A percentile compares a stretch with the other conserved stretches of the same genome.
phyloP scores from a whole-genome alignment of 306 rosid species.

The Vigna radiata region DNA sequence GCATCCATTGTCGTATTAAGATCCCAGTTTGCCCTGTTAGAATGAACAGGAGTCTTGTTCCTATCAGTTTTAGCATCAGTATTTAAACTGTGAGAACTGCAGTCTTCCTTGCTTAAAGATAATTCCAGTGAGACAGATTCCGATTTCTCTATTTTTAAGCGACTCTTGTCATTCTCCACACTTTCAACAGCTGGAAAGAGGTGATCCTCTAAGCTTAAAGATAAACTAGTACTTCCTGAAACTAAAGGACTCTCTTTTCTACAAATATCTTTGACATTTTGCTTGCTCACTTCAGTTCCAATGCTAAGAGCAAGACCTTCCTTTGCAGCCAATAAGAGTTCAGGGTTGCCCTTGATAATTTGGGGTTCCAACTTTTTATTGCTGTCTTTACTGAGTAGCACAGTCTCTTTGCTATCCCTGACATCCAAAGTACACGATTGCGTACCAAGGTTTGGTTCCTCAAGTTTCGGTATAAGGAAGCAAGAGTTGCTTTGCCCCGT shows the following conservation, averaged over 20 bases:
- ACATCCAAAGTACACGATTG: conserved; percentile 50
- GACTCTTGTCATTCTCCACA: conserved; percentile 36
- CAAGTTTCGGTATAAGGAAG: conserved; percentile 51
- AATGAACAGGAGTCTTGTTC: conserved; percentile 42
- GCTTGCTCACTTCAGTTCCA: conserved; percentile 51
- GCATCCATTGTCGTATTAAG: conserved; percentile 95
- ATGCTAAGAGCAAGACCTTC: conserved; percentile 51
- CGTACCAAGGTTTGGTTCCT: conserved; percentile 45
- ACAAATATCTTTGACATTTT: conserved; percentile 46
- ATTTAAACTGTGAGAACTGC: conserved; percentile 44
- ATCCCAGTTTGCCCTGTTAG: conserved; percentile 94
- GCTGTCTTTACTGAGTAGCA: conserved; percentile 16
- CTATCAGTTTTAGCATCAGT: conserved; percentile 42
- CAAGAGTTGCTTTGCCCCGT: conserved; percentile 45
- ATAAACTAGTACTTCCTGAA: conserved; percentile 54
- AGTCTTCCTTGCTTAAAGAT: conserved; percentile 67
- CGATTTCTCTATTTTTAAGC: conserved; percentile 41
- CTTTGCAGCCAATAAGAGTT: conserved; percentile 57
- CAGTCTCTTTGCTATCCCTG: conserved; percentile 50
- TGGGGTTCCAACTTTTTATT: conserved; percentile 43
- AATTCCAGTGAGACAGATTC: conserved; percentile 64
- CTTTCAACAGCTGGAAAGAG: conserved; percentile 48
- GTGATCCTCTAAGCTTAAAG: conserved; percentile 59
- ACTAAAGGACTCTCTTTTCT: conserved; percentile 50
- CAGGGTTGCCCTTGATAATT: conserved; percentile 50